Base-by-base conservation (phyloP, 179 eudicot genomes). In the Monotropa hypopitys region DNA sequence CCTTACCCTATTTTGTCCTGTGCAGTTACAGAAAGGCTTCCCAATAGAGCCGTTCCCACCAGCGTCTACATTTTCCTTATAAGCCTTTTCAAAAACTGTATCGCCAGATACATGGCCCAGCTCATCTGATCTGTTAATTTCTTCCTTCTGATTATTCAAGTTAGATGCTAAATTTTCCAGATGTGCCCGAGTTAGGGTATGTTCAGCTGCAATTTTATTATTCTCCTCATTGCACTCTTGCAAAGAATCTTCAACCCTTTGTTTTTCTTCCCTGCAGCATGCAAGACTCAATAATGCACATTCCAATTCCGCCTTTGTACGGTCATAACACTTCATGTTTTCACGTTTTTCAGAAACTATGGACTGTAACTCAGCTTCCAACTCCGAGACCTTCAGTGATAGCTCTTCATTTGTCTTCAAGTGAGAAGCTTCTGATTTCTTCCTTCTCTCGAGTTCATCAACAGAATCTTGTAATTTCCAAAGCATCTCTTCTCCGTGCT, bases 241-340 rank as follows among this genome's bases (percentile, higher is more conserved):
- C 79, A 89, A 83, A 73, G 87, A 86, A 71, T 77, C 79, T 75
- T 85, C 77, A 20, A 91, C 86, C 88, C 82, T 89, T 81, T 87
- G 86, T 77, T 95, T 95, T 84, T 95, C 99, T 84, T 95, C 98
- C 86, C 86, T 95, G 83, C 97, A 95, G 78, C 95, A 95, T 79
- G 91, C 98, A 63, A 93, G 87, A 83, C 93, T 91, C 80, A 91
- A 86, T 62, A 86, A 45, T 16, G 96, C 90, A 85, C 99, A 95
- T 74, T 95, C 99, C 79, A 95, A 66, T 73, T 93, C 96, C 30
- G 94, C 90, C 86, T 88, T 88, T 38, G 87, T 78, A 53, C 90
- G 84, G 72, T 94, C 97, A 81, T 86, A 87, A 26, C 85, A 89
- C 61, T 83, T 86, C 49, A 80, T 70, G 83, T 79, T 91, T 75